These are phyloP conservation scores for Acanthamoeba comandoni DNA, from an alignment of 208 protist genomes.

Conservation along the genomic window DNA sequence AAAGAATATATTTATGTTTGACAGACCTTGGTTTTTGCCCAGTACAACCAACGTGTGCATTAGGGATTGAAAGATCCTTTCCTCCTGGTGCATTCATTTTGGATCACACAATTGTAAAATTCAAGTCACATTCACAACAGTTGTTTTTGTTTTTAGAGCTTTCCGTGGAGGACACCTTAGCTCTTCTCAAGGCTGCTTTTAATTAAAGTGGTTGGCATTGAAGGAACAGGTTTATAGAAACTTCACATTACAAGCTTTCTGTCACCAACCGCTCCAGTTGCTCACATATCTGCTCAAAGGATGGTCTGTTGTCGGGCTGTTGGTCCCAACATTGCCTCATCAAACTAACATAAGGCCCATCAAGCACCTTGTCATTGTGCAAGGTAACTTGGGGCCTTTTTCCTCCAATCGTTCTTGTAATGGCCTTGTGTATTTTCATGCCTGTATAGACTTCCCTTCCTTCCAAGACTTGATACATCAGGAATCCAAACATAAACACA, in stretches of 20 bases:
- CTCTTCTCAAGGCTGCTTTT: too few species aligned
- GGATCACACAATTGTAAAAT: too few species aligned
- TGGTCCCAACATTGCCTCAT: constrained; percentile 68
- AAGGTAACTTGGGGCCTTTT: neutral
- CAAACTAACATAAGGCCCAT: constrained; percentile 15
- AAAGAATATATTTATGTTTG: too few species aligned
- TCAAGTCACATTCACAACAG: too few species aligned
- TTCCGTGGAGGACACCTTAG: too few species aligned
- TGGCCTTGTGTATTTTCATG: neutral
- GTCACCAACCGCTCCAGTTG: neutral
- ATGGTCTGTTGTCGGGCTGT: constrained; percentile 4
- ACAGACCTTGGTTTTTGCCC: too few species aligned
- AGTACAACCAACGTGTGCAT: too few species aligned
- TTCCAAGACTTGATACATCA: constrained; percentile 69
- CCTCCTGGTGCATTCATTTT: too few species aligned
- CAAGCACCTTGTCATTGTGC: neutral
- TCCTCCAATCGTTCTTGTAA: constrained; percentile 57
- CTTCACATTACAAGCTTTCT: neutral
- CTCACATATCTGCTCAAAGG: constrained; percentile 6
- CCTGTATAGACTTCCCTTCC: constrained; percentile 17
- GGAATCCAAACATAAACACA: constrained; percentile 73
- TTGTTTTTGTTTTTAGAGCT: too few species aligned
- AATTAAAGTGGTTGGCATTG: too few species aligned
- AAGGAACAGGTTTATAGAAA: neutral
- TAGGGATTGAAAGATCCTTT: too few species aligned